Conservation (phyloP, 129 eudicot species). For the Centella asiatica region DNA sequence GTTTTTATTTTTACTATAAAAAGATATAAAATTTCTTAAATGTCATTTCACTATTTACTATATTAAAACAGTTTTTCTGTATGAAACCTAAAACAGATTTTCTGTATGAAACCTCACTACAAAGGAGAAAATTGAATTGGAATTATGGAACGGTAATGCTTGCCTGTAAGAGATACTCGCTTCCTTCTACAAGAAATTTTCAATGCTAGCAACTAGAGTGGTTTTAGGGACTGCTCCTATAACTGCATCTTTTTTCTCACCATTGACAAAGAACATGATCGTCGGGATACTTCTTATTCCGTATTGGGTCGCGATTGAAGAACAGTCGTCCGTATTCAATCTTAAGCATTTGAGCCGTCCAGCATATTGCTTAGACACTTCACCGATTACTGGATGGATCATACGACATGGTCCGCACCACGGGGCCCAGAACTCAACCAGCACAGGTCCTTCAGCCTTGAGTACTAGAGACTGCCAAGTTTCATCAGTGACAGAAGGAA, state of each 20-base stretch:
- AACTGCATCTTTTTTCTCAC: conserved; percentile 58
- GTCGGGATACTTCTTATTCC: conserved; percentile 57
- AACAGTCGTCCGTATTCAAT: conserved; percentile 43
- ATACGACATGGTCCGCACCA: conserved; percentile 83
- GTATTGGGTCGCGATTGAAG: conserved; percentile 40
- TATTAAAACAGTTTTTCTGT: too few species aligned
- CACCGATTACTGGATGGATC: conserved; percentile 43
- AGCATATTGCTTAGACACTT: conserved; percentile 37
- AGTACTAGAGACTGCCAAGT: conserved; percentile 51
- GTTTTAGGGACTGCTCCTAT: conserved; percentile 54
- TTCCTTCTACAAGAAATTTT: conserved; percentile 34
- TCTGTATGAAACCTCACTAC: too few species aligned
- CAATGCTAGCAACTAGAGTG: conserved; percentile 32
- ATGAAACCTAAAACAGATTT: too few species aligned
- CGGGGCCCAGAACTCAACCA: conserved; percentile 66
- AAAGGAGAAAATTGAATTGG: too few species aligned
- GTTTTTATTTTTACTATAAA: too few species aligned
- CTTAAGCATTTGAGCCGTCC: conserved; percentile 53
- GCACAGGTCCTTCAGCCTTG: conserved; percentile 41
- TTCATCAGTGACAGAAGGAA: conserved; percentile 33
- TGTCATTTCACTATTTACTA: too few species aligned
- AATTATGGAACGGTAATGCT: too few species aligned
- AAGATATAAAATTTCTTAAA: too few species aligned
- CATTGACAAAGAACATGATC: conserved; percentile 36
- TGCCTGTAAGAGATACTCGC: too few species aligned